Conservation (phyloP, 169 alveolate genomes). For the Neospora caninum region DNA sequence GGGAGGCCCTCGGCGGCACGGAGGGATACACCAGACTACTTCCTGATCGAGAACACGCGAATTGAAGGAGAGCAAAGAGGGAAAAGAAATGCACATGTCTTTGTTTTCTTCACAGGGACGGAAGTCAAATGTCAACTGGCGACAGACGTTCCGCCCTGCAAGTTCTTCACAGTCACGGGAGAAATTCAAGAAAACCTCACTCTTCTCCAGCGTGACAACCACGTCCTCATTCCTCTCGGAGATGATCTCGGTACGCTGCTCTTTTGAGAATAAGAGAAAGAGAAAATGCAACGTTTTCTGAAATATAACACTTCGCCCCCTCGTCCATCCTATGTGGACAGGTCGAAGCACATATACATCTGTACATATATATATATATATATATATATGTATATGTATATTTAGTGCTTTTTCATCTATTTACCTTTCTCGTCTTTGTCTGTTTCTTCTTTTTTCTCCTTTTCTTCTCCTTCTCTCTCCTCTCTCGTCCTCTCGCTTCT, state of each 20-base stretch:
- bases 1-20: too few species aligned
- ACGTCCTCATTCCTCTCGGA: conserved; percentile 10
- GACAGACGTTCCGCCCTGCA: background rate
- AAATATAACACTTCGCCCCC: too few species aligned
- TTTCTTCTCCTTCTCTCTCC: background rate
- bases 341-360: background rate
- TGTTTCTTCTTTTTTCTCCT: background rate
- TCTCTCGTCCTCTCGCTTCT: background rate
- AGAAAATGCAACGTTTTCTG: too few species aligned
- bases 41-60: too few species aligned
- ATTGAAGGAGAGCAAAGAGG: too few species aligned
- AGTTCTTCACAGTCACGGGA: background rate
- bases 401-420: background rate
- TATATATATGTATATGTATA: background rate
- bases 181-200: conserved; percentile 5
- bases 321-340: background rate
- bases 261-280: background rate
- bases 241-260: conserved; percentile 6
- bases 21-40: too few species aligned
- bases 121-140: background rate
- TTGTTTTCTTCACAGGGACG: background rate
- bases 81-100: too few species aligned
- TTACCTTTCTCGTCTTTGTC: background rate
- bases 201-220: background rate
- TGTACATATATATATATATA: background rate